Evolutionary conservation across 2,329 filamentous ascomycete genomes (phyloP), one percentile per base, ranked within the genome.

Genomic region (Ophiostoma tasmaniense): DNA sequence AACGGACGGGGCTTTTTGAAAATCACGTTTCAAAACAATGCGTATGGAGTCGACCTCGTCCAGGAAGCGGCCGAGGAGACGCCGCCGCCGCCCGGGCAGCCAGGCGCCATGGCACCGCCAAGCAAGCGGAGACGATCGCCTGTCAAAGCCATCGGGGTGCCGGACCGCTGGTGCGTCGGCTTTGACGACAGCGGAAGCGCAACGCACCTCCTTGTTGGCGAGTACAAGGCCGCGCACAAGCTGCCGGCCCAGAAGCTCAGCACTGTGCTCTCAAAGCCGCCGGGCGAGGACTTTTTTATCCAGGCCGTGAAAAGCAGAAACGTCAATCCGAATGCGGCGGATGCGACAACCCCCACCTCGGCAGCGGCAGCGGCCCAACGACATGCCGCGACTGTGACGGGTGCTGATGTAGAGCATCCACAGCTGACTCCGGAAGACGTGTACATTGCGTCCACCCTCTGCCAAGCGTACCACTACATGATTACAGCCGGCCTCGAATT

Each of bases 401-500:
- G 14, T 25, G 37, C 35, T 17, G 37, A 62, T 62, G 55, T 30
- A 25, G 22, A 25, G 25, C 55, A 62, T 62, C 25, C 25, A 62
- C n/a, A 13, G 64, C 35, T 45, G 3, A n/a, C 52, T 33, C 7
- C 28, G 10, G 67, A 28, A 37, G 30, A 52, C 3, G 66, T 68
- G 28, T 68, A 30, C 6, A 52, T 71, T 35, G 70, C 70, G 13
- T 30, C 42, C 22, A 62, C 30, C 6, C 28, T 71, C 30, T 69
- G 62, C 50, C 67, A 71, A 20, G 67, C 66, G 7, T 70, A 61
- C 37, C 67, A 70, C 67, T 69, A 69, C 45, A 70, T 70, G 67
- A 55, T 70, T 17, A 66, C 66, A 1, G 50, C 69, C 3, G 69
- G 67, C 20, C 50, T 70, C 6, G 67, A 69, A 25, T 69, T 22